Percentiles rank a stretch among this genome's conserved stretches.
These are phyloP conservation scores for Abrus precatorius DNA, from an alignment of 306 rosid genomes.

Conservation along the genomic window DNA sequence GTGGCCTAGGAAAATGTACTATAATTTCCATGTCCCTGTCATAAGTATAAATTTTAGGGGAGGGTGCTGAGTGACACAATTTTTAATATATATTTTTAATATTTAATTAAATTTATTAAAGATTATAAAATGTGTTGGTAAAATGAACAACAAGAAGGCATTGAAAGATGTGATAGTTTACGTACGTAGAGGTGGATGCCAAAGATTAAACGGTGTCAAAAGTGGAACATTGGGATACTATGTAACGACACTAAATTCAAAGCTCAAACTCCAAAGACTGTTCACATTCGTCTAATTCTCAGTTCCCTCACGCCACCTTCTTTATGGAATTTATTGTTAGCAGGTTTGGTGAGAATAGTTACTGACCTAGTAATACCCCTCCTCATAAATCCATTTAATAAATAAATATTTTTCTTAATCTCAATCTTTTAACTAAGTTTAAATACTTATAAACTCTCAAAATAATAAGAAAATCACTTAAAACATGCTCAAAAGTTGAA, in stretches of 20 bases:
- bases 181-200: slow-evolving; percentile 4
- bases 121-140: neutral
- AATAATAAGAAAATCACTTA: too few relatives aligned
- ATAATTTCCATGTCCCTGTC: neutral
- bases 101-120: too few relatives aligned
- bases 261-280: slow-evolving; percentile 5
- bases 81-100: too few relatives aligned
- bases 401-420: too few relatives aligned
- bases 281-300: neutral
- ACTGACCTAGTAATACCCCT: slow-evolving; percentile 5
- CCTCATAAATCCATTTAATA: too few relatives aligned
- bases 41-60: too few relatives aligned
- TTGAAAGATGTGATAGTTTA: slow-evolving; percentile 16
- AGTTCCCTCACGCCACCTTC: neutral
- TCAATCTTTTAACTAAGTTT: too few relatives aligned
- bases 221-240: neutral
- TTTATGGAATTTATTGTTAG: slow-evolving; percentile 36
- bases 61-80: too few relatives aligned
- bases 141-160: neutral
- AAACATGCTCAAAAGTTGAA: too few relatives aligned
- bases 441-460: too few relatives aligned
- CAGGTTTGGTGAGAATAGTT: slow-evolving; percentile 48
- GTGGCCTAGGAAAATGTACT: too few relatives aligned
- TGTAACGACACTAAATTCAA: neutral
- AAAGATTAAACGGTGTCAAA: neutral